Evolutionary conservation across 495 filamentous ascomycete species (phyloP).

Genomic region (Articulospora tetracladia): DNA sequence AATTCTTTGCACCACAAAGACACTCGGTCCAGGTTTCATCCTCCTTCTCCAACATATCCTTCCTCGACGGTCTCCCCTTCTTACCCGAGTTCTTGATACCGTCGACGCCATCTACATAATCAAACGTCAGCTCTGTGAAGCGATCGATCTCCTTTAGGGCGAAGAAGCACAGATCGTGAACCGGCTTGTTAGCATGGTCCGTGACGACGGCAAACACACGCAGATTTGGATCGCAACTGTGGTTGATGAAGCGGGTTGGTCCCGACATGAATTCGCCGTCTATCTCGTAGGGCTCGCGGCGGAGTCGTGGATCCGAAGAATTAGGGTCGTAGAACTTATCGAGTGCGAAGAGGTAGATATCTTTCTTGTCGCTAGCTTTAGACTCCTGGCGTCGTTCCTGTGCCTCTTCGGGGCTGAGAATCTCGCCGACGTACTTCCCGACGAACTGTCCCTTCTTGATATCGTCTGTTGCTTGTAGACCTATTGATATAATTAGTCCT

Average conservation of each 20-base stretch:
- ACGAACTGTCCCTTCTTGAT: constrained; percentile 81
- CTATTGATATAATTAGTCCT: constrained; percentile 28
- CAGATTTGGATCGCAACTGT: constrained; percentile 70
- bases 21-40: constrained; percentile 47
- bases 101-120: constrained; percentile 64
- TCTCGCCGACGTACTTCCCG: constrained; percentile 84
- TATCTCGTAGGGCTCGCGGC: constrained; percentile 42
- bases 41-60: constrained; percentile 36
- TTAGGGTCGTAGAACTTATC: constrained; percentile 67
- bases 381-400: constrained; percentile 55
- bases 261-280: constrained; percentile 53
- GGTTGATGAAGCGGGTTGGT: constrained; percentile 70
- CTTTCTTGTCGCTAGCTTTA: constrained; percentile 42
- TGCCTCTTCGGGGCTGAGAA: constrained; percentile 71
- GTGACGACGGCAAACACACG: constrained; percentile 78
- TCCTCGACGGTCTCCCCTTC: constrained; percentile 34
- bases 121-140: constrained; percentile 78
- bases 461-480: constrained; percentile 63
- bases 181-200: constrained; percentile 65
- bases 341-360: constrained; percentile 77
- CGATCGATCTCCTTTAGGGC: constrained; percentile 64
- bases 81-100: constrained; percentile 16
- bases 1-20: constrained; percentile 58
- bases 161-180: constrained; percentile 90
- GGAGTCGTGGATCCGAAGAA: constrained; percentile 37